A percentile compares a stretch with the other conserved stretches of the same genome.
Conservation (phyloP, 1,284 basidiomycete species). For the Agaricales sp. region DNA sequence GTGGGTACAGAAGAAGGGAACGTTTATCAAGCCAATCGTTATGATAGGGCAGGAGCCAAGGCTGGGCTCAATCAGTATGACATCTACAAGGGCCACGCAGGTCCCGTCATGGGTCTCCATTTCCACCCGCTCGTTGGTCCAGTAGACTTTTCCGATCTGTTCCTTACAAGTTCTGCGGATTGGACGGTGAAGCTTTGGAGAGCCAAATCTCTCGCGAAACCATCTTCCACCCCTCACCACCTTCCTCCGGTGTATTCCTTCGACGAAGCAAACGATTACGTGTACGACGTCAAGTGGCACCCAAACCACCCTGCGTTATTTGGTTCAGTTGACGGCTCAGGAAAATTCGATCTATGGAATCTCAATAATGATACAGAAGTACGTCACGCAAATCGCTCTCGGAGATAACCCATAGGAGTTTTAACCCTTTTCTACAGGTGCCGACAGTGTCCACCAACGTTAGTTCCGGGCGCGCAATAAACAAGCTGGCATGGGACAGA, state of each 20-base stretch:
- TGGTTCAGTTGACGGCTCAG: slow-evolving; percentile 88
- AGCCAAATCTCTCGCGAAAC: slow-evolving; percentile 58
- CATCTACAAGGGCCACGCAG: slow-evolving; percentile 87
- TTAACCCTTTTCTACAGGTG: slow-evolving; percentile 37
- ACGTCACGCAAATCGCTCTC: slow-evolving; percentile 17
- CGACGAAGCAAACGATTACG: slow-evolving; percentile 95
- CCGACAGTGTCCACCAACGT: slow-evolving; percentile 70
- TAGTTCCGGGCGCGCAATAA: slow-evolving; percentile 56
- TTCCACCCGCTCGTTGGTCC: slow-evolving; percentile 90
- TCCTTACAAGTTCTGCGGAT: slow-evolving; percentile 85
- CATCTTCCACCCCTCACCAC: slow-evolving; percentile 44
- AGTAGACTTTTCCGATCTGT: slow-evolving; percentile 92
- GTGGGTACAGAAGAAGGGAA: slow-evolving; percentile 97
- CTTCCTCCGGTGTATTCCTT: slow-evolving; percentile 81
- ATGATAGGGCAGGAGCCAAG: slow-evolving; percentile 93
- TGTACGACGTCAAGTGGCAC: slow-evolving; percentile 99
- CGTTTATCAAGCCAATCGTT: slow-evolving; percentile 90
- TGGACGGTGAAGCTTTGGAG: slow-evolving; percentile 97
- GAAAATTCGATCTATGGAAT: slow-evolving; percentile 96
- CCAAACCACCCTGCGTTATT: slow-evolving; percentile 91
- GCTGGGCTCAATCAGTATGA: slow-evolving; percentile 89
- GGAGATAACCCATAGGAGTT: too few relatives aligned
- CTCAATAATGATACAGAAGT: slow-evolving; percentile 92
- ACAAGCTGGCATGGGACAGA: slow-evolving; percentile 48
- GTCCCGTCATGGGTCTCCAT: slow-evolving; percentile 87